A percentile compares a stretch with the other conserved stretches of the same genome.
Evolutionary conservation across 2,329 filamentous ascomycete genomes (phyloP).

Genomic region (Cercospora brassicicola): DNA sequence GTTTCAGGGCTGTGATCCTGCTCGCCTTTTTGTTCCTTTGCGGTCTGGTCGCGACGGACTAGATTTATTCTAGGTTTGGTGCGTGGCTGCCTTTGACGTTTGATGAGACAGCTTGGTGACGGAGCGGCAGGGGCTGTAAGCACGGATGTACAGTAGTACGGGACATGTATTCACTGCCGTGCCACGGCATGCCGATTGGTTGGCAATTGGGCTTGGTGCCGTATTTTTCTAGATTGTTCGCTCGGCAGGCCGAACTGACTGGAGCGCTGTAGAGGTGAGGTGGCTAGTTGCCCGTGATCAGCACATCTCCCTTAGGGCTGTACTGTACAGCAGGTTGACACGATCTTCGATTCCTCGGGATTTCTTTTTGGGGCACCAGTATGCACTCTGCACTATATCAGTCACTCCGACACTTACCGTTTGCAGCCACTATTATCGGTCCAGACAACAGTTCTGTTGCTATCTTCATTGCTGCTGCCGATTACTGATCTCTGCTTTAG

Average conservation of each 20-base stretch:
- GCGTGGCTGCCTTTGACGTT: not conserved
- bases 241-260: not conserved
- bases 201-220: not conserved
- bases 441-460: not conserved
- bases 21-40: not conserved
- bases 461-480: not conserved
- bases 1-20: not conserved
- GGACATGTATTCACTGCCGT: not conserved
- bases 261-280: not conserved
- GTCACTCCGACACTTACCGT: not conserved
- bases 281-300: not conserved
- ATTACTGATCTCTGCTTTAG: not conserved
- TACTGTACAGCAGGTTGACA: not conserved
- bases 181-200: not conserved
- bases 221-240: not conserved
- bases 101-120: not conserved
- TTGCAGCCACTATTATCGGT: not conserved
- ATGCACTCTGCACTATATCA: not conserved
- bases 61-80: not conserved
- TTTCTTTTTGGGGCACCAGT: not conserved
- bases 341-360: not conserved
- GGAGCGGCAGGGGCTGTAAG: not conserved
- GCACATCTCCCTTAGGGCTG: not conserved
- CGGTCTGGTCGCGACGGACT: not conserved
- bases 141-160: not conserved